Conservation (phyloP, 495 filamentous ascomycete genomes). For the Glarea lozoyensis region DNA sequence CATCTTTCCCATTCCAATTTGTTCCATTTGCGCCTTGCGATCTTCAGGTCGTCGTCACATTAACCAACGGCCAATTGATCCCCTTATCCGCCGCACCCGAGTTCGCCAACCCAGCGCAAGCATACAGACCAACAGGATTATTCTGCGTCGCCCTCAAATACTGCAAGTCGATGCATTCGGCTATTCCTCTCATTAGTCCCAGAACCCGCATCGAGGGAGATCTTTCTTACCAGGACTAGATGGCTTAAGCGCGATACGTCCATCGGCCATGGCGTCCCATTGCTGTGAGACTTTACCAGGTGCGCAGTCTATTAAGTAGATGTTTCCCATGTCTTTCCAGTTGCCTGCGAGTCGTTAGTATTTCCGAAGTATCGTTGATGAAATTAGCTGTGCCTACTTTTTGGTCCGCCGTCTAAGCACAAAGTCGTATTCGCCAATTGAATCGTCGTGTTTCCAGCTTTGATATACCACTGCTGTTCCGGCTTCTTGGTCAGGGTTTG, state of each 20-base stretch:
- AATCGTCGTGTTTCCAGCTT: constrained; percentile 29
- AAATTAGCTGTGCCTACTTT: constrained; percentile 26
- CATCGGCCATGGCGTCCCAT: constrained; percentile 37
- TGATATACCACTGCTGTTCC: constrained; percentile 43
- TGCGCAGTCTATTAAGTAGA: constrained; percentile 34
- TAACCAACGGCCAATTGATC: constrained; percentile 42
- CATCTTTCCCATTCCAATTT: no score
- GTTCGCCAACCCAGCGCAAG: constrained; percentile 39
- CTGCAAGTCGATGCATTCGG: constrained; percentile 42
- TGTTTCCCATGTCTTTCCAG: constrained; percentile 44
- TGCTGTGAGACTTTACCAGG: constrained; percentile 33
- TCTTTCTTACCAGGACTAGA: constrained; percentile 32
- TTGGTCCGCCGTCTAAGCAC: constrained; percentile 40
- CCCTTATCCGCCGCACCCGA: constrained; percentile 41
- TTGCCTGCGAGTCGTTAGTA: constrained; percentile 28
- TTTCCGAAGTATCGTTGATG: no score
- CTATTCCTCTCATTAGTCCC: constrained; percentile 23
- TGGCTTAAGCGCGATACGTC: constrained; percentile 34
- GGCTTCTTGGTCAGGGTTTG: constrained; percentile 30
- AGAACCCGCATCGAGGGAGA: no score
- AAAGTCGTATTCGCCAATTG: constrained; percentile 34
- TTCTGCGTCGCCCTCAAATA: constrained; percentile 41
- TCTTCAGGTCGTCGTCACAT: constrained; percentile 18
- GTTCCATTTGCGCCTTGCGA: no score
- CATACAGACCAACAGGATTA: constrained; percentile 43